phyloP scores from a whole-genome alignment of 139 green algal species.

The Medakamo hakoo region DNA sequence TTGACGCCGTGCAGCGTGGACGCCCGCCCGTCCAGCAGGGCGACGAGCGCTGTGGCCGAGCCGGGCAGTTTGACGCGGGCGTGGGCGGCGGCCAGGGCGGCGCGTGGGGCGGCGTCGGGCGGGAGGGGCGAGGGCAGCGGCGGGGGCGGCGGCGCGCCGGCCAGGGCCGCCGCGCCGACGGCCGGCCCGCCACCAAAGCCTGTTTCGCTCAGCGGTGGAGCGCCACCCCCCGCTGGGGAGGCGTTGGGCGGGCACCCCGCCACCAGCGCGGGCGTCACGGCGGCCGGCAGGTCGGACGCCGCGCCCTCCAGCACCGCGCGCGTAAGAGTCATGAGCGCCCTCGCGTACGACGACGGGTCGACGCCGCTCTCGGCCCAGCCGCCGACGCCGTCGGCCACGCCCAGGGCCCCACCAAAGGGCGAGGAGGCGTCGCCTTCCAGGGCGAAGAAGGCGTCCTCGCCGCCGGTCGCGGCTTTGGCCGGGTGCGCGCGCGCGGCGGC shows the following conservation, averaged over 20 bases:
- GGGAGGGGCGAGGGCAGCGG: no score
- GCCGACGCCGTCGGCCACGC: slow-evolving; percentile 76
- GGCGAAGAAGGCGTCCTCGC: slow-evolving; percentile 83
- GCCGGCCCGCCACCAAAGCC: no score
- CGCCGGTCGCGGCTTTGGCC: slow-evolving; percentile 55
- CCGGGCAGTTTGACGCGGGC: slow-evolving; percentile 12
- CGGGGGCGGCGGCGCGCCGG: no score
- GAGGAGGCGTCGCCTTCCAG: slow-evolving; percentile 25
- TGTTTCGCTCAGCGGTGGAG: not conserved
- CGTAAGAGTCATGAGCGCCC: slow-evolving; percentile 27
- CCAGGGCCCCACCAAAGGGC: slow-evolving; percentile 7
- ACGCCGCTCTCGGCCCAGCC: slow-evolving; percentile 71
- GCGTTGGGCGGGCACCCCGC: not conserved
- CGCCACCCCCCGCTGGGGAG: not conserved
- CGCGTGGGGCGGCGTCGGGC: not conserved
- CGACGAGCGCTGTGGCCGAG: slow-evolving; percentile 16
- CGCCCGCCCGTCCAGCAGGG: slow-evolving; percentile 2
- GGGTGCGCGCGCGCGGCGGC: slow-evolving; percentile 31
- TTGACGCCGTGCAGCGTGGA: not conserved
- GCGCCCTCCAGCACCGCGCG: not conserved
- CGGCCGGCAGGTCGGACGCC: not conserved
- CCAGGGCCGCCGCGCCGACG: no score
- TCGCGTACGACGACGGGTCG: slow-evolving; percentile 60
- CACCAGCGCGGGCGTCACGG: not conserved
- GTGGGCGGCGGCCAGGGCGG: slow-evolving; percentile 15